These are phyloP conservation scores for Pyrenochaeta sp. DNA, from an alignment of 2,329 filamentous ascomycete species.

Conservation along the genomic window DNA sequence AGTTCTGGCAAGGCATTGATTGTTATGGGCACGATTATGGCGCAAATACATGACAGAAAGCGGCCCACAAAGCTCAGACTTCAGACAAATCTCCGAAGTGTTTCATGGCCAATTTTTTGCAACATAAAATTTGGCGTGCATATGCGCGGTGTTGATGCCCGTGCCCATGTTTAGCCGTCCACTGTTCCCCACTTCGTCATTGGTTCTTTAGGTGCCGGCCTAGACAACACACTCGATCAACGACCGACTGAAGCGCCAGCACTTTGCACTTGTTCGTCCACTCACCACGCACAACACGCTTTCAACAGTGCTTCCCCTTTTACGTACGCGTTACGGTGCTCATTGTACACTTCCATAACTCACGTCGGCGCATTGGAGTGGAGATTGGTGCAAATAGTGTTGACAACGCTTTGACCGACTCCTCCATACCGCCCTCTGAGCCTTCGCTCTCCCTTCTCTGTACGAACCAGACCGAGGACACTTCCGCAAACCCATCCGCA, in stretches of 20 bases:
- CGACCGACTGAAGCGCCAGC: conserved; percentile 35
- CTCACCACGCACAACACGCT: conserved; percentile 30
- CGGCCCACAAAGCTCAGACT: neutral
- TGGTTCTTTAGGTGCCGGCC: conserved; percentile 29
- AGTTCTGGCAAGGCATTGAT: conserved; percentile 4
- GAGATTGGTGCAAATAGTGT: conserved; percentile 27
- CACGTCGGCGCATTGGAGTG: conserved; percentile 30
- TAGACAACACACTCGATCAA: conserved; percentile 33
- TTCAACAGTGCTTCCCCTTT: conserved; percentile 9
- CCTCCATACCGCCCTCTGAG: conserved; percentile 20
- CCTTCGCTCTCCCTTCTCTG: neutral
- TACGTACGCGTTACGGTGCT: conserved; percentile 27
- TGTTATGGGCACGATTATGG: neutral
- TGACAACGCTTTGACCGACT: conserved; percentile 44
- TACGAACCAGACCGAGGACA: conserved; percentile 4
- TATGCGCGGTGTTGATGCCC: conserved; percentile 16
- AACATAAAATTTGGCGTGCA: conserved; percentile 8
- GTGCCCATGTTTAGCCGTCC: conserved; percentile 26
- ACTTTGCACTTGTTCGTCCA: conserved; percentile 27
- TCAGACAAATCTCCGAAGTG: neutral
- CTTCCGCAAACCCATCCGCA: conserved; percentile 1
- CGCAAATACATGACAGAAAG: neutral
- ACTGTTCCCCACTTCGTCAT: conserved; percentile 39
- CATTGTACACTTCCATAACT: conserved; percentile 26
- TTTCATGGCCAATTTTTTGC: neutral